phyloP scores from a whole-genome alignment of 306 rosid genomes.

The Quercus ilex region DNA sequence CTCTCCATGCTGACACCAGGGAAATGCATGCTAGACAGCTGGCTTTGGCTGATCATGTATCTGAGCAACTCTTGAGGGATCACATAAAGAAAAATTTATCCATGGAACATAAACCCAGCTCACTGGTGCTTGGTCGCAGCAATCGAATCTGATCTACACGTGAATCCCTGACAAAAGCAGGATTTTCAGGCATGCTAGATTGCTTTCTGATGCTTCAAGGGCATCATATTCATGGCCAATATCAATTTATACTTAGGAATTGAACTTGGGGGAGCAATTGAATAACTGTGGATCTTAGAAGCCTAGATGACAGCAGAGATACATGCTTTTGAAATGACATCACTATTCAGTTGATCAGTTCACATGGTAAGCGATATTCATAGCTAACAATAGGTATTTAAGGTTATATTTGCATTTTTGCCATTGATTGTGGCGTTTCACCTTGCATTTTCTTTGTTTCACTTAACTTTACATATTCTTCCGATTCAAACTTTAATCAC shows the following conservation, averaged over 20 bases:
- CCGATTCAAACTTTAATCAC: background rate
- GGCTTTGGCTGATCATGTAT: constrained; percentile 46
- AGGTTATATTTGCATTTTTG: background rate
- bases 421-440: background rate
- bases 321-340: background rate
- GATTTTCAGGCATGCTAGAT: background rate
- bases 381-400: background rate
- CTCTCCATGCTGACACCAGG: constrained; percentile 26
- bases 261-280: background rate
- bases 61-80: constrained; percentile 59
- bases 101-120: constrained; percentile 21
- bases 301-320: constrained; percentile 1
- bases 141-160: constrained; percentile 14
- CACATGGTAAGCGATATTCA: background rate
- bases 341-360: constrained; percentile 1
- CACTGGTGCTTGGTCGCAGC: constrained; percentile 27
- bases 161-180: constrained; percentile 8
- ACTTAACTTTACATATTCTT: background rate
- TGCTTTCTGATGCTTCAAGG: constrained; percentile 9
- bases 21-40: constrained; percentile 41
- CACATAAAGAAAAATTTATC: constrained; percentile 39
- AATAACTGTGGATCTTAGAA: constrained; percentile 6
- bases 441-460: background rate
- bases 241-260: background rate
- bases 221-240: background rate